phyloP scores from a whole-genome alignment of 305 asterid genomes.

The Coffea humblotiana region DNA sequence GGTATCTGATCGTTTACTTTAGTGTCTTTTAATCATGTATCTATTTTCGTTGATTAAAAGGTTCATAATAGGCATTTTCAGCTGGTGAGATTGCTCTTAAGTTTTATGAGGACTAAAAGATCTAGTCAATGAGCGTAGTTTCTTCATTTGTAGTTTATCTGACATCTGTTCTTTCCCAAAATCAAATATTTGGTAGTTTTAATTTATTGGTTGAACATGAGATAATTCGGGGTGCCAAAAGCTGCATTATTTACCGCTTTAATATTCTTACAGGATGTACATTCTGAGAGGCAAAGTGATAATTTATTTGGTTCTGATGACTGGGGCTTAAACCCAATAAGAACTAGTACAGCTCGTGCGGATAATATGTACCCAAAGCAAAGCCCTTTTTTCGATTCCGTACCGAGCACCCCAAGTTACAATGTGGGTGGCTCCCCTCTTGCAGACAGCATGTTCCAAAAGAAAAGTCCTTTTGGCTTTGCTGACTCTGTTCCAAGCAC shows the following conservation, averaged over 20 bases:
- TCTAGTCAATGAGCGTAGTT: neutral
- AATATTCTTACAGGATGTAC: constrained; percentile 21
- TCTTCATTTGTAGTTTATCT: neutral
- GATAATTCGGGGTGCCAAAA: neutral
- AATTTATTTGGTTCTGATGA: constrained; percentile 51
- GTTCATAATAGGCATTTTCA: neutral
- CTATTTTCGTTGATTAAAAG: neutral
- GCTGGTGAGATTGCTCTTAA: neutral
- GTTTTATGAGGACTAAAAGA: neutral
- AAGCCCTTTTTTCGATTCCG: constrained; percentile 55
- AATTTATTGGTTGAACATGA: neutral
- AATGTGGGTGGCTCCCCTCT: constrained; percentile 33
- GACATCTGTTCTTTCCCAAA: neutral
- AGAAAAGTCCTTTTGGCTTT: constrained; percentile 34
- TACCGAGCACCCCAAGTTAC: constrained; percentile 51
- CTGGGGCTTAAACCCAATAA: constrained; percentile 64
- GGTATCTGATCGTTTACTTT: constrained; percentile 37
- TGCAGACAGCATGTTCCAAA: constrained; percentile 32
- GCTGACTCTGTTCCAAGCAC: constrained; percentile 82
- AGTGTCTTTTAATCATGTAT: neutral
- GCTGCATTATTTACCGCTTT: neutral
- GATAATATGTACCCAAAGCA: constrained; percentile 49
- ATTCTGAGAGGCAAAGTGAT: constrained; percentile 19
- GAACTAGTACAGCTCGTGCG: constrained; percentile 40
- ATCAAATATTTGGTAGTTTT: neutral